Percentiles rank a stretch among this genome's conserved stretches.
These are phyloP conservation scores for Neobulgaria alba DNA, from an alignment of 2,329 filamentous ascomycete genomes.

Conservation along the genomic window DNA sequence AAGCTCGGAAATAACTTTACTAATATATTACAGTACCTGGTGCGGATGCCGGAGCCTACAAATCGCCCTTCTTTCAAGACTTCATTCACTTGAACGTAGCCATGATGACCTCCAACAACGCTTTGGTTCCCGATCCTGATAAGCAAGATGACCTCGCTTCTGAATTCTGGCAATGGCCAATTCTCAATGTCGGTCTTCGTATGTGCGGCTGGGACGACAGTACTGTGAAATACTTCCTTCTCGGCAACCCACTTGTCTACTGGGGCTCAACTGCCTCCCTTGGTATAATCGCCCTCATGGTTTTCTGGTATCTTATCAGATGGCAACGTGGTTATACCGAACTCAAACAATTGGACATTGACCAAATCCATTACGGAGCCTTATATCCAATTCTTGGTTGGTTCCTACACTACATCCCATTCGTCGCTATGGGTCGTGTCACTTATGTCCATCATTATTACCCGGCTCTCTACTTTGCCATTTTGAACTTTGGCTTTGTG, in stretches of 20 bases:
- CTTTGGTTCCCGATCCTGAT: slow-evolving; percentile 91
- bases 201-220: slow-evolving; percentile 99
- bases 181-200: slow-evolving; percentile 87
- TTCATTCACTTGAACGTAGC: slow-evolving; percentile 97
- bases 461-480: slow-evolving; percentile 94
- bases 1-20: neutral
- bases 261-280: slow-evolving; percentile 84
- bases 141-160: slow-evolving; percentile 98
- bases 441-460: slow-evolving; percentile 99
- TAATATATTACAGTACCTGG: slow-evolving; percentile 57
- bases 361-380: slow-evolving; percentile 90
- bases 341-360: slow-evolving; percentile 69
- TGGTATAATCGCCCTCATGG: slow-evolving; percentile 60
- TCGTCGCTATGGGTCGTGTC: slow-evolving; percentile 95
- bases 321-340: slow-evolving; percentile 95
- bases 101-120: slow-evolving; percentile 99
- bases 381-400: slow-evolving; percentile 88
- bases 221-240: slow-evolving; percentile 95
- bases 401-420: slow-evolving; percentile 94
- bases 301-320: slow-evolving; percentile 79
- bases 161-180: slow-evolving; percentile 96
- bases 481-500: slow-evolving; percentile 80
- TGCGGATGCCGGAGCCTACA: slow-evolving; percentile 84
- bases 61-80: slow-evolving; percentile 93
- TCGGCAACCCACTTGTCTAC: slow-evolving; percentile 93